Evolutionary conservation across 768 basidiomycete genomes (phyloP).

Genomic region (Favolaschia claudopus): DNA sequence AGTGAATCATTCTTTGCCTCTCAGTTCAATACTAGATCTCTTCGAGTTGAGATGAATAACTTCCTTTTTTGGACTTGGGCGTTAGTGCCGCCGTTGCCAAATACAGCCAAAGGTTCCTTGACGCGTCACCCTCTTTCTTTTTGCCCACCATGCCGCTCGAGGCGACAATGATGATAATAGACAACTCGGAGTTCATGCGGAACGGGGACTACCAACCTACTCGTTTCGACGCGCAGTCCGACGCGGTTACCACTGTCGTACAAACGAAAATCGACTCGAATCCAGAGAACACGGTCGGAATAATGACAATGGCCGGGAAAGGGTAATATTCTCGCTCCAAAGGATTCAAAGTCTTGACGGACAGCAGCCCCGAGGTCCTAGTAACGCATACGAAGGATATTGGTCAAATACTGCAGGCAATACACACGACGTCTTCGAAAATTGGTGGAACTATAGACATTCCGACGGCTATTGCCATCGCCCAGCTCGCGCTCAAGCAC

Average conservation of each 20-base stretch:
- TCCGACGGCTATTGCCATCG: conserved; percentile 89
- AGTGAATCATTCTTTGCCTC: no score
- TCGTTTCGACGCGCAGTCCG: conserved; percentile 89
- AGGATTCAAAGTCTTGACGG: neutral
- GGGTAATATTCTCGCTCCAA: conserved; percentile 57
- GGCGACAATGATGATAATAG: conserved; percentile 97
- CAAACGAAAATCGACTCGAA: conserved; percentile 94
- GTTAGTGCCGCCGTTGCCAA: no score
- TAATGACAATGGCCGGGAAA: conserved; percentile 99
- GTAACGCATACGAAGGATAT: conserved; percentile 96
- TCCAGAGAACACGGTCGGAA: conserved; percentile 95
- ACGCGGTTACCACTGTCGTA: conserved; percentile 90
- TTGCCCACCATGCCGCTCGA: conserved; percentile 85
- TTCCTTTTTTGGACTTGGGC: no score
- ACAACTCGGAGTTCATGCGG: conserved; percentile 98
- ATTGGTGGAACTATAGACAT: conserved; percentile 88
- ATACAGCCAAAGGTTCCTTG: conserved; percentile 2
- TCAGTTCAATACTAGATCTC: no score
- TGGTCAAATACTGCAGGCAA: conserved; percentile 85
- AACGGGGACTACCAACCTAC: conserved; percentile 92
- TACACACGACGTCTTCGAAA: conserved; percentile 74
- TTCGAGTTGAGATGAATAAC: no score
- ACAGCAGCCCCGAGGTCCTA: conserved; percentile 86
- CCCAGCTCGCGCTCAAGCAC: conserved; percentile 96
- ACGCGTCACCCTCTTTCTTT: conserved; percentile 26